Evolutionary conservation across 805 yeast species (phyloP), one percentile per base, ranked within the genome.

Genomic region (Maudiozyma serrabonitensis): DNA sequence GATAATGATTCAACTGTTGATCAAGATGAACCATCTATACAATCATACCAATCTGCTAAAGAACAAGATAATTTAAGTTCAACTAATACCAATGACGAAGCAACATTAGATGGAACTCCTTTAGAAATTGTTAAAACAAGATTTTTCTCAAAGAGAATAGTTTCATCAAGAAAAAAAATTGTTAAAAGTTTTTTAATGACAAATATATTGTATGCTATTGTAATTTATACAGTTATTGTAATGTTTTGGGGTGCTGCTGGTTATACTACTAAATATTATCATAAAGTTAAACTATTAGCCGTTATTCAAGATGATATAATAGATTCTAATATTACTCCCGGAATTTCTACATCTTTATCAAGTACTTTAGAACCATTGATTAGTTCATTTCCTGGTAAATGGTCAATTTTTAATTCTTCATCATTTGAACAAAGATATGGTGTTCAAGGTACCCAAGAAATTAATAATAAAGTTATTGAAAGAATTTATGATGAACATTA

Each of bases 401-500:
- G 68, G 68, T 55, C 60, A 21, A 49, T 66, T n/a, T 52, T 63
- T 40, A 58, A 63, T 38, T 50, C 59, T 2, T 52, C 62, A 2
- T 47, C 51, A 4, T 67, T 69, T 44, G 50, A 15, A 18, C 18
- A 38, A 19, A 38, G 41, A 19, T 38, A 38, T 11, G 21, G 18
- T 8, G 19, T 54, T 5, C 54, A 58, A 46, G 46, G 56, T 52
- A n/a, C 43, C 3, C 47, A 54, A 54, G 45, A 50, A 3, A 47
- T 66, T 4, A 54, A 61, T 32, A 70, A 69, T 2, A 75, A 76
- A 54, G 58, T 82, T 18, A 41, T 63, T 38, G 53, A 71, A 19
- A 63, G 66, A 46, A 73, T 85, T 5, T 79, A 76, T 56, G 74
- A 74, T 46, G 78, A 81, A 63, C 56, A 73, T 15, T 82, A 73